These are phyloP conservation scores for Protomyces lactucae-debilis DNA, from an alignment of 1,139 yeast genomes.

Conservation along the genomic window DNA sequence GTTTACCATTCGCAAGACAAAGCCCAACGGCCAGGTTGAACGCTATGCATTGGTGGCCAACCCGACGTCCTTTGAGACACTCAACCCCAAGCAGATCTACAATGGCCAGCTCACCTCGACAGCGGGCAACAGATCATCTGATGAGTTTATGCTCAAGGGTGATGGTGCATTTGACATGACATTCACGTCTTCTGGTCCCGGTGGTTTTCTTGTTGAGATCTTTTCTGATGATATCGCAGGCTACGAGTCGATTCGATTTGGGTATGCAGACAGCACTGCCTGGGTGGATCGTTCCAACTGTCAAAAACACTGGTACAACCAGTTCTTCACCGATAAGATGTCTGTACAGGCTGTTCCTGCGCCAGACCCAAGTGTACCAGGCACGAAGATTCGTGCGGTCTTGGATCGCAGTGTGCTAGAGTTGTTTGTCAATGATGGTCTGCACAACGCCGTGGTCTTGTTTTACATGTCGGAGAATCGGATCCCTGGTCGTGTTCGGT, in stretches of 20 bases:
- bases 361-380: background rate
- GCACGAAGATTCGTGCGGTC: slow-evolving; percentile 4
- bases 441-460: slow-evolving; percentile 13
- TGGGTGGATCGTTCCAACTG: slow-evolving; percentile 19
- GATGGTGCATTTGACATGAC: slow-evolving; percentile 20
- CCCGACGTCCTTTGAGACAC: slow-evolving; percentile 1
- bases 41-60: slow-evolving; percentile 6
- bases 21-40: background rate
- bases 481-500: slow-evolving; percentile 2
- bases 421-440: slow-evolving; percentile 20
- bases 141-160: slow-evolving; percentile 1
- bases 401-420: slow-evolving; percentile 21
- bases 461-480: slow-evolving; percentile 10
- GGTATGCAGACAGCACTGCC: slow-evolving; percentile 5
- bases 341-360: slow-evolving; percentile 9
- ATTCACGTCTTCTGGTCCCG: background rate
- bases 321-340: slow-evolving; percentile 4
- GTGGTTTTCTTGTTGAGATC: slow-evolving; percentile 1
- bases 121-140: background rate
- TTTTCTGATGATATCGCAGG: background rate
- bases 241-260: slow-evolving; percentile 10
- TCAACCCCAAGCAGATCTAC: background rate
- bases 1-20: slow-evolving; percentile 11
- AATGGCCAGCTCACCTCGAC: background rate
- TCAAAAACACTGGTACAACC: slow-evolving; percentile 14